Base-by-base conservation (phyloP, 2,329 filamentous ascomycete species). In the Alternaria consortialis region DNA sequence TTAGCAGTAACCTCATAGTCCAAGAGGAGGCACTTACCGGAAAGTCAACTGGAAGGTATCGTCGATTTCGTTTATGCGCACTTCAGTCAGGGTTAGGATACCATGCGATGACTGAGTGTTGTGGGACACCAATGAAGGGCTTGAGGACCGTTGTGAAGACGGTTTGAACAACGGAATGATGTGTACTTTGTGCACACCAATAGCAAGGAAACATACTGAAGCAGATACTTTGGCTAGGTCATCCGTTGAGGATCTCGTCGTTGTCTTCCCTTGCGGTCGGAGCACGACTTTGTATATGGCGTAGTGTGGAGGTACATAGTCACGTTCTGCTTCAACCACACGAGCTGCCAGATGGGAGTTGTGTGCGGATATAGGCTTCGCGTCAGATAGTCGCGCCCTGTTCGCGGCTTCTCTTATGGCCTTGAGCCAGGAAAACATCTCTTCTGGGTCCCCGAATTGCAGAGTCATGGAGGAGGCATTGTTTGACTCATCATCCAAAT, bases 181-280 rank as follows among this genome's bases (percentile, higher is more conserved):
- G 77, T 91, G 89, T 34, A 91, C 79, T 73, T 89, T 90, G 79
- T 91, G 88, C 32, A 89, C 83, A 20, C 90, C 90, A 72, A 92
- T 84, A 7, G 86, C 89, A 63, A 92, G 82, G 72, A 91, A 91
- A 76, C 87, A 91, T 25, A 90, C 85, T 9, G 85, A 87, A 9
- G 88, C 87, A 39, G 85, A 84, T 29, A 88, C 77, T 70, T 91
- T 91, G 50, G 87, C 83, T 43, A 91, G 75, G 67, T 91, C 89
- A 60, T 91, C 90, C 15, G 86, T 85, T 7, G 89, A 90, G 3
- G 87, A 84, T 55, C 86, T 81, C 34, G 82, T 81, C 32, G 80
- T 79, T 17, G 83, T 81, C 76, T 89, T 89, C 65, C 82, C 81
- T 12, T 83, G 78, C n/a, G 85, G 83, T 63, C 89, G 85, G 70